Evolutionary conservation across 352 stramenopile species (phyloP), one percentile per base, ranked within the genome.

Genomic region (Pythium aristosporum): DNA sequence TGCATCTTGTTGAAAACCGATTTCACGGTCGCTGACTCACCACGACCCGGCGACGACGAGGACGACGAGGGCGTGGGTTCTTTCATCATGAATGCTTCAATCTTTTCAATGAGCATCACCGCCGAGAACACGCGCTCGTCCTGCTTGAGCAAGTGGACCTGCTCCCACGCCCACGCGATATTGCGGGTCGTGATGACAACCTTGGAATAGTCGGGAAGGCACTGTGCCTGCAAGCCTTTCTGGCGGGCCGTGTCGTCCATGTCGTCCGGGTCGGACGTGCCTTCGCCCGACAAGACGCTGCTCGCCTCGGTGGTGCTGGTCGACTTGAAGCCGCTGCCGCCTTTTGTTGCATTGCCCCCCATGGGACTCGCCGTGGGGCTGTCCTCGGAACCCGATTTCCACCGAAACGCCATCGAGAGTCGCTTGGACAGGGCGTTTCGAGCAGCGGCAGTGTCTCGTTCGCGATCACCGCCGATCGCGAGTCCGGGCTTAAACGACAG

Each of bases 61-160:
- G 8, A 10, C 34, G 34, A 39, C 34, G 34, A 10, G 7, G 50
- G 54, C 18, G 48, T 53, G 37, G 44, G 36, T 7, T 60, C 53
- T 47, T 68, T 56, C 34, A 74, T 66, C 28, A 91, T 39, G 53
- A 81, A 92, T 9, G 61, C 64, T 54, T 92, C 76, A 12, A 94
- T 77, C n/a, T 81, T 83, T 37, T 91, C 78, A 43, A 90, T 76
- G 30, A 94, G 48, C 20, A 88, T 57, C 1, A 68, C 82, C 2
- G 79, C 80, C 0, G 85, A 92, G 57, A 94, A 92, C 13, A 90
- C 77, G 32, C 85, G 82, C 52, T 94, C 85, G 11, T 89, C 79
- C 0, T 61, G 60, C 58, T 89, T 89, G 39, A 92, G 68, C 23
- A 88, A 58, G 42, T 87, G 68, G 18, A 91, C 75, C 30, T 94